phyloP scores from a whole-genome alignment of 495 filamentous ascomycete species.

The Penicillium psychrofluorescens region DNA sequence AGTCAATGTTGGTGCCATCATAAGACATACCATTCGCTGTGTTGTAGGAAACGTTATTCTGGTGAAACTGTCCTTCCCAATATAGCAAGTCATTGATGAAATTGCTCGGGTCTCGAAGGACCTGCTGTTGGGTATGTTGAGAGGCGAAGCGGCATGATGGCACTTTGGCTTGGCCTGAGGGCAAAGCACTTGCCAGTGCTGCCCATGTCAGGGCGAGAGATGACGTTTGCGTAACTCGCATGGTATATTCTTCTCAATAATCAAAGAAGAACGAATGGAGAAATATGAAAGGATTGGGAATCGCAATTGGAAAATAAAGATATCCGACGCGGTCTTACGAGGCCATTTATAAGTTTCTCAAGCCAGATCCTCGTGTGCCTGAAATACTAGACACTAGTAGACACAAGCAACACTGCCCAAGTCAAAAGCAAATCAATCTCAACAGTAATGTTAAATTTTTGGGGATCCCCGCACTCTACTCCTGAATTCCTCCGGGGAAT shows the following conservation, averaged over 20 bases:
- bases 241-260: neutral
- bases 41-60: slow-evolving; percentile 27
- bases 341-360: too few relatives aligned
- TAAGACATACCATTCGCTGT: slow-evolving; percentile 27
- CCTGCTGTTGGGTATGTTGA: slow-evolving; percentile 13
- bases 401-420: too few relatives aligned
- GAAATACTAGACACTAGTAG: too few relatives aligned
- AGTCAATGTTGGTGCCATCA: slow-evolving; percentile 27
- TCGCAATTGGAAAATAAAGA: too few relatives aligned
- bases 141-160: slow-evolving; percentile 23
- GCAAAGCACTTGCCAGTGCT: slow-evolving; percentile 1
- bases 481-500: too few relatives aligned
- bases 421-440: too few relatives aligned
- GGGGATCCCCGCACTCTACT: too few relatives aligned
- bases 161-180: neutral
- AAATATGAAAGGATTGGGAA: too few relatives aligned
- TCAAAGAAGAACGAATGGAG: too few relatives aligned
- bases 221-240: neutral
- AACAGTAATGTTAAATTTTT: too few relatives aligned
- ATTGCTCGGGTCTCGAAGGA: slow-evolving; percentile 12
- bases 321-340: too few relatives aligned
- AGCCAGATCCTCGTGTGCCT: too few relatives aligned
- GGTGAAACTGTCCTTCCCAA: slow-evolving; percentile 29
- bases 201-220: neutral
- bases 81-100: slow-evolving; percentile 24